These are phyloP conservation scores for Veloboletus limbatus DNA, from an alignment of 1,284 basidiomycete species.

Conservation along the genomic window DNA sequence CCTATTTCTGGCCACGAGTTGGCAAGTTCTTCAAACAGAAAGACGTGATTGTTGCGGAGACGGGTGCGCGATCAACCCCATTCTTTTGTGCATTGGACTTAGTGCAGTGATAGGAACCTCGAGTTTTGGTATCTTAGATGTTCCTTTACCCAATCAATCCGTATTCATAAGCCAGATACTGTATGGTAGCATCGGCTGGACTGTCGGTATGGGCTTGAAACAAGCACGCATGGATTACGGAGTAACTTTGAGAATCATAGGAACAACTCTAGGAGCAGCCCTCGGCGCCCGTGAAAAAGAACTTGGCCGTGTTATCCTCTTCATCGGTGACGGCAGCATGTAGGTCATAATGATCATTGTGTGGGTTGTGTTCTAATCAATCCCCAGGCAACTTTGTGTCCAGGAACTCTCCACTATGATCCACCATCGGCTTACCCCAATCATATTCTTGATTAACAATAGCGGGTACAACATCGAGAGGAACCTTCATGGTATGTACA, in stretches of 20 bases:
- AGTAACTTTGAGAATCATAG: slow-evolving; percentile 30
- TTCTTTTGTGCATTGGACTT: slow-evolving; percentile 9
- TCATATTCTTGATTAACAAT: slow-evolving; percentile 88
- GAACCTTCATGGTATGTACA: slow-evolving; percentile 64
- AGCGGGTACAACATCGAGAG: slow-evolving; percentile 89
- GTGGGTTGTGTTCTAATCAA: background rate
- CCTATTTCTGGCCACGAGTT: slow-evolving; percentile 85
- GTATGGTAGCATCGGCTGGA: slow-evolving; percentile 88
- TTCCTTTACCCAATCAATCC: slow-evolving; percentile 67
- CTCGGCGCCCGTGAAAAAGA: slow-evolving; percentile 72
- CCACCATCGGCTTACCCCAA: slow-evolving; percentile 63
- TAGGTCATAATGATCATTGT: slow-evolving; percentile 35
- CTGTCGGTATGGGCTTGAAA: slow-evolving; percentile 53
- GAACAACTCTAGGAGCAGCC: slow-evolving; percentile 68
- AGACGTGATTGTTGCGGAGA: slow-evolving; percentile 85
- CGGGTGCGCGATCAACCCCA: slow-evolving; percentile 44
- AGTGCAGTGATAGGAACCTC: slow-evolving; percentile 42
- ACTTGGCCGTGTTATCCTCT: slow-evolving; percentile 72
- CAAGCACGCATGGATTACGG: slow-evolving; percentile 12
- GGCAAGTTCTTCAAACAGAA: slow-evolving; percentile 72
- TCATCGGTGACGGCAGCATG: slow-evolving; percentile 84
- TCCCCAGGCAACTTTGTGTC: slow-evolving; percentile 61
- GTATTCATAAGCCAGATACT: slow-evolving; percentile 75
- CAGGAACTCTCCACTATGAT: slow-evolving; percentile 83
- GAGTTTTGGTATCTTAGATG: slow-evolving; percentile 75